Evolutionary conservation across 192 early-diverging fungal genomes (phyloP), one percentile per base, ranked within the genome.

Genomic region (Backusella australiensis): DNA sequence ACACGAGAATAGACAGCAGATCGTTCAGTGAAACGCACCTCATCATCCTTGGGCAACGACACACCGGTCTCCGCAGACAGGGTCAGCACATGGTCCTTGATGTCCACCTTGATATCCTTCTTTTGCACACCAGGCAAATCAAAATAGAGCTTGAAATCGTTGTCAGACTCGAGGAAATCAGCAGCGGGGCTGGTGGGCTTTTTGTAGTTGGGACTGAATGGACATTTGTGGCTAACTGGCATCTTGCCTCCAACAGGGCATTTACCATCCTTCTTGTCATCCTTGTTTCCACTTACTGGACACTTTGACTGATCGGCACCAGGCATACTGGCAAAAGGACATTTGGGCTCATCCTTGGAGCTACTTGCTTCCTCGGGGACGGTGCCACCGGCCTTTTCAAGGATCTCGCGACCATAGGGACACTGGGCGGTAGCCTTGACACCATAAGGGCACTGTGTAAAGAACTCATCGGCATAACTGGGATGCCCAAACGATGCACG

Each of bases 101-200:
- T 65, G 23, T 83, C 80, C 35, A 91, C 39, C 56, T 88, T 80
- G 67, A 91, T 75, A 21, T 91, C 81, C 26, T 90, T 87, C 70
- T 89, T 88, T 29, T 38, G 67, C 23, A 88, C 79, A 15, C 90
- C 90, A 34, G 90, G 90, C 32, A 91, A 67, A 46, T 91, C 90
- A 15, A 80, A 83, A 77, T 82, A 79, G 7, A 91, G 69, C 14
- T 73, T 41, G 71, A 77, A 88, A 8, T 77, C 80, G 17, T 89
- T 83, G 11, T 85, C 83, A 4, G 69, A 81, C 80, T 91, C 87
- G 56, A 78, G 82, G 34, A 90, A 67, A 68, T 90, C 89, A 12
- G 87, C 26, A 26, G 65, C 39, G 11, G 85, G 85, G 19, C 36
- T n/a, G 9, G 36, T 0, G 7, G 36, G n/a, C 2, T 23, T n/a